Conservation (phyloP, 2,329 filamentous ascomycete species). For the Fusarium sp. region DNA sequence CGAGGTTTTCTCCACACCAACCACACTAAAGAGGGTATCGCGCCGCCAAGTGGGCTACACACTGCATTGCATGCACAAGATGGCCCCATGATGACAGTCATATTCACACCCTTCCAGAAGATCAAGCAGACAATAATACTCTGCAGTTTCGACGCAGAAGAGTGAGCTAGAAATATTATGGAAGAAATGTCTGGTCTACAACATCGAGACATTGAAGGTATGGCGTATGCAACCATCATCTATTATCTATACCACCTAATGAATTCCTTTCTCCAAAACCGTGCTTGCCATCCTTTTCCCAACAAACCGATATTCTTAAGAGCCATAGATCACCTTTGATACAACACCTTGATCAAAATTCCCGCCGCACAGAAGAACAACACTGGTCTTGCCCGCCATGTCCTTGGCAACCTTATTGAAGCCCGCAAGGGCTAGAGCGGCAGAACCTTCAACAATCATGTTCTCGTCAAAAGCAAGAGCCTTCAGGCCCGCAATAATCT, state of each 20-base stretch:
- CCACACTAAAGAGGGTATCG: neutral
- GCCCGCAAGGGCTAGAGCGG: slow-evolving; percentile 37
- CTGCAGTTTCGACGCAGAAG: neutral
- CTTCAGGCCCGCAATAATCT: slow-evolving; percentile 28
- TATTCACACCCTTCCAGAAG: neutral
- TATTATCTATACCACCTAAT: neutral
- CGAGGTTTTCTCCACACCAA: neutral
- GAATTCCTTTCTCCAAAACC: neutral
- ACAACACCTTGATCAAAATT: neutral
- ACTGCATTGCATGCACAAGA: neutral
- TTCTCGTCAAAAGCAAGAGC: slow-evolving; percentile 36
- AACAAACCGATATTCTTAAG: neutral
- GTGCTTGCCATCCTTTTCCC: neutral
- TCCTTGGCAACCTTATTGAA: slow-evolving; percentile 28
- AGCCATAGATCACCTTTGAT: neutral
- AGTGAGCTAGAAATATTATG: neutral
- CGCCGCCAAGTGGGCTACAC: neutral
- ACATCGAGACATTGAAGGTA: too few species aligned
- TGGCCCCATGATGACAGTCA: neutral
- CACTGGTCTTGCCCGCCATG: neutral
- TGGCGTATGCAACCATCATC: too few species aligned
- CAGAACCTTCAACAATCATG: slow-evolving; percentile 42
- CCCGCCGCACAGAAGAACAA: neutral
- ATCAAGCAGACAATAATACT: neutral
- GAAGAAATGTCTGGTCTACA: too few species aligned